phyloP scores from a whole-genome alignment of 352 stramenopile genomes.

The Aphanomyces cochlioides region DNA sequence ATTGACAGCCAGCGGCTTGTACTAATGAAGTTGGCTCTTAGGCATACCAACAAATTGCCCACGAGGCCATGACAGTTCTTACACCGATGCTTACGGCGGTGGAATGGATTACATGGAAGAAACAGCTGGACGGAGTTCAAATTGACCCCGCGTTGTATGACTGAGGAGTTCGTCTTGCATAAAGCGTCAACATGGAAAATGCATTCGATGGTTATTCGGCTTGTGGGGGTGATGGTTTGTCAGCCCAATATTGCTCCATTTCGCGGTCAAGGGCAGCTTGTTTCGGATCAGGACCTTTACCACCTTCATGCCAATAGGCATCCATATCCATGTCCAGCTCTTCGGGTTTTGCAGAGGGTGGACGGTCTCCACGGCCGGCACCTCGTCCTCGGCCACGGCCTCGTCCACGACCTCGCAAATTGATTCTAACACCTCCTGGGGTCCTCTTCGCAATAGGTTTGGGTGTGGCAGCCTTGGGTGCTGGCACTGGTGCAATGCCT shows the following conservation, averaged over 20 bases:
- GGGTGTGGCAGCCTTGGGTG: neutral
- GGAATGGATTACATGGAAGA: conserved; percentile 83
- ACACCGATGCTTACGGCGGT: conserved; percentile 76
- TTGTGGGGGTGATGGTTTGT: conserved; percentile 49
- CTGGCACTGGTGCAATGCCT: conserved; percentile 40
- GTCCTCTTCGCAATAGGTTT: neutral
- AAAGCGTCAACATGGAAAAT: neutral
- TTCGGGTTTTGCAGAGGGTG: conserved; percentile 46
- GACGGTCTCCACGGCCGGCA: conserved; percentile 36
- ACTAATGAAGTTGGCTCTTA: conserved; percentile 26
- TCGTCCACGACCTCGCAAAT: conserved; percentile 29
- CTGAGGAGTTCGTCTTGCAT: conserved; percentile 30
- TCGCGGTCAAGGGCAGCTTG: conserved; percentile 71
- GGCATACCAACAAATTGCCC: conserved; percentile 73
- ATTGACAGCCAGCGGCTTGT: neutral
- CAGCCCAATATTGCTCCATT: conserved; percentile 88
- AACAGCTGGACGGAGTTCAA: conserved; percentile 61
- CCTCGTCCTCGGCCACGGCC: conserved; percentile 35
- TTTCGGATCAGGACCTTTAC: conserved; percentile 85
- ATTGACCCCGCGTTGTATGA: conserved; percentile 81
- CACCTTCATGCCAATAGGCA: conserved; percentile 82
- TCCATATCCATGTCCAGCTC: conserved; percentile 88
- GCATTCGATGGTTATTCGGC: conserved; percentile 12
- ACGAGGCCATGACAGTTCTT: conserved; percentile 71
- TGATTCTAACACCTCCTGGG: neutral